Conservation (phyloP, 2,329 filamentous ascomycete species). For the Colletotrichum zoysiae region DNA sequence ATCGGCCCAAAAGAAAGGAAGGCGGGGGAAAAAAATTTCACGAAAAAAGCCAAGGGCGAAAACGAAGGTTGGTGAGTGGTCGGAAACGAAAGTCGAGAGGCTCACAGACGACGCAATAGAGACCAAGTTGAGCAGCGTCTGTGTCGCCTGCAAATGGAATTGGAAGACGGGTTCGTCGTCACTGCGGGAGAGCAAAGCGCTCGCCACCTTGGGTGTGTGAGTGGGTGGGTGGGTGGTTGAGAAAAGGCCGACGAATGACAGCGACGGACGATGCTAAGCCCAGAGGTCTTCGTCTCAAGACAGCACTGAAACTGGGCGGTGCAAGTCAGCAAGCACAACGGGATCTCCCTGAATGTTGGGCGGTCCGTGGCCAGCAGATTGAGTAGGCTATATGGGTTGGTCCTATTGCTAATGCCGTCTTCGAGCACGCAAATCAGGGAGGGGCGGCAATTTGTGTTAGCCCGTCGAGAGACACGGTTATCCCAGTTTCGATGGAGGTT, state of each 20-base stretch:
- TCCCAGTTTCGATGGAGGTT: constrained; percentile 26
- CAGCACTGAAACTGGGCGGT: constrained; percentile 43
- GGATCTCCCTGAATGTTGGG: constrained; percentile 32
- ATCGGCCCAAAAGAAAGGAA: constrained; percentile 11
- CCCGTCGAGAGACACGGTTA: constrained; percentile 35
- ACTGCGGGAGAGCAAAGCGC: constrained; percentile 31
- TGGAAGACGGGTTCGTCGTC: constrained; percentile 18
- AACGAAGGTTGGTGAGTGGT: constrained; percentile 31
- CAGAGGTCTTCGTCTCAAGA: constrained; percentile 40
- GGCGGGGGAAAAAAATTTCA: too few species aligned
- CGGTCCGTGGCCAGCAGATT: constrained; percentile 31
- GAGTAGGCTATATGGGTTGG: neutral
- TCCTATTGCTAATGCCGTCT: constrained; percentile 17
- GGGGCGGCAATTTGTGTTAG: constrained; percentile 22
- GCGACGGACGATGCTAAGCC: constrained; percentile 25
- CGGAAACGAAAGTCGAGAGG: constrained; percentile 24
- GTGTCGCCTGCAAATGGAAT: constrained; percentile 18
- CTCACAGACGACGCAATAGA: constrained; percentile 11
- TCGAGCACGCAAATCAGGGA: constrained; percentile 23
- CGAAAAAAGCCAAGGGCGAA: constrained; percentile 22
- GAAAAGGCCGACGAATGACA: constrained; percentile 24
- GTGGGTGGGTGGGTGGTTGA: constrained; percentile 14
- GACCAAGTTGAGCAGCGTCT: constrained; percentile 21
- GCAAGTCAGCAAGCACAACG: constrained; percentile 35
- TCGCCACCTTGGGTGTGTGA: constrained; percentile 19